Conservation (phyloP, 805 yeast genomes). For the Pichia exigua region DNA sequence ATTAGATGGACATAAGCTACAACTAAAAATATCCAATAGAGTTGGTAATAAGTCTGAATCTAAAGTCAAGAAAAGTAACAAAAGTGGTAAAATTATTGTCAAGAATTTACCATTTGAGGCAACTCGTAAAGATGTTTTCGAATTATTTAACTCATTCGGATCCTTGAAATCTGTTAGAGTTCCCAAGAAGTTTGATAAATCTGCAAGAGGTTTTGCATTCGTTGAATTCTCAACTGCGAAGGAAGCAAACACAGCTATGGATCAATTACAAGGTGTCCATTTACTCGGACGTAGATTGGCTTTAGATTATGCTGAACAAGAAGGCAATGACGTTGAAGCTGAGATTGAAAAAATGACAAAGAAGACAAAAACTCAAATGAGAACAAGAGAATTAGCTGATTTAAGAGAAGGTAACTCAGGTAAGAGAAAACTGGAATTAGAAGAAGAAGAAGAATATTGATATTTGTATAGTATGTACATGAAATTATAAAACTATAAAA, state of each 20-base stretch:
- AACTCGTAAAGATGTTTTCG: constrained; percentile 84
- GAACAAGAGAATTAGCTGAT: constrained; percentile 66
- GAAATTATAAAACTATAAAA: background rate
- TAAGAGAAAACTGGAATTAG: constrained; percentile 61
- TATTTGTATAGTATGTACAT: background rate
- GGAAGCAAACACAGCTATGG: constrained; percentile 93
- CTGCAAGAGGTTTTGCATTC: constrained; percentile 96
- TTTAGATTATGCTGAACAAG: constrained; percentile 84
- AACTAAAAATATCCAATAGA: constrained; percentile 82
- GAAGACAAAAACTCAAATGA: constrained; percentile 75
- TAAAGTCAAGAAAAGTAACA: constrained; percentile 16
- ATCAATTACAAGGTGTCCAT: constrained; percentile 91
- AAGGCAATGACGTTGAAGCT: constrained; percentile 75
- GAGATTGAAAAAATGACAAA: constrained; percentile 87
- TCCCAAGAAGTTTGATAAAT: constrained; percentile 90
- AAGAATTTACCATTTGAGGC: constrained; percentile 98
- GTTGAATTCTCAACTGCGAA: constrained; percentile 81
- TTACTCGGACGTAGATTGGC: constrained; percentile 91
- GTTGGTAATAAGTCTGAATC: constrained; percentile 35
- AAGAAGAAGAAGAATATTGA: constrained; percentile 33
- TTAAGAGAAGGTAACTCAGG: constrained; percentile 56
- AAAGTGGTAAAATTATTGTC: constrained; percentile 74
- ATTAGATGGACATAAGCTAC: constrained; percentile 84
- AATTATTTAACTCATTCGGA: constrained; percentile 90
- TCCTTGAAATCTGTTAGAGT: constrained; percentile 90